A percentile compares a stretch with the other conserved stretches of the same genome.
Evolutionary conservation across 306 rosid genomes (phyloP).

Genomic region (Prunus fruticosa): DNA sequence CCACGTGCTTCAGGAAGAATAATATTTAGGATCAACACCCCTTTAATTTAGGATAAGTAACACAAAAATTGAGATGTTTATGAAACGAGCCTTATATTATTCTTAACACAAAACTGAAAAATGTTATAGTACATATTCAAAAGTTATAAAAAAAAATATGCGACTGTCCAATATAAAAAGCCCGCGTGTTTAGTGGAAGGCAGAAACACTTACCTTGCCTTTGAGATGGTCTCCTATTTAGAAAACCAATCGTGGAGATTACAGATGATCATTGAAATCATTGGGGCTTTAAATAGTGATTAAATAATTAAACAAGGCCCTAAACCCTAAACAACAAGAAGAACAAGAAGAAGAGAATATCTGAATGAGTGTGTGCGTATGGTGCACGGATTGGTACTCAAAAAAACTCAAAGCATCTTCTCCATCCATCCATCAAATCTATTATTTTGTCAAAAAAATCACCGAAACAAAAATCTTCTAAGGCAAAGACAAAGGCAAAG

Average conservation of each 20-base stretch:
- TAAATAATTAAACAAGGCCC: not conserved
- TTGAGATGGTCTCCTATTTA: constrained; percentile 31
- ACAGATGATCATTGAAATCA: constrained; percentile 39
- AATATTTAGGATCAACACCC: no score
- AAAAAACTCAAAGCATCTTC: not conserved
- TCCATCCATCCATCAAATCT: not conserved
- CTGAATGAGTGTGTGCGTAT: constrained; percentile 4
- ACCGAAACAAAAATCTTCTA: not conserved
- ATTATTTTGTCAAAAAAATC: not conserved
- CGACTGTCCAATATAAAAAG: not conserved
- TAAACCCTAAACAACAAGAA: not conserved
- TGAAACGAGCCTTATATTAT: no score
- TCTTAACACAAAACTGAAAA: no score
- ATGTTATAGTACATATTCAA: no score
- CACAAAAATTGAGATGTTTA: no score
- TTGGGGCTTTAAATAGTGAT: constrained; percentile 25
- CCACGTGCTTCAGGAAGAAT: not conserved
- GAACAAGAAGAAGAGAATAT: no score
- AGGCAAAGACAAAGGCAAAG: not conserved
- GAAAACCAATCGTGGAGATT: constrained; percentile 34
- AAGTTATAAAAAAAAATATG: no score
- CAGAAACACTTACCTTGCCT: constrained; percentile 14
- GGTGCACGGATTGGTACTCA: constrained; percentile 8
- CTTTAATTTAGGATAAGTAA: no score
- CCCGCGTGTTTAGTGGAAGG: constrained; percentile 19